Evolutionary conservation across 164 flowering plant genomes (phyloP).

Genomic region (Magnolia kwangsiensis): DNA sequence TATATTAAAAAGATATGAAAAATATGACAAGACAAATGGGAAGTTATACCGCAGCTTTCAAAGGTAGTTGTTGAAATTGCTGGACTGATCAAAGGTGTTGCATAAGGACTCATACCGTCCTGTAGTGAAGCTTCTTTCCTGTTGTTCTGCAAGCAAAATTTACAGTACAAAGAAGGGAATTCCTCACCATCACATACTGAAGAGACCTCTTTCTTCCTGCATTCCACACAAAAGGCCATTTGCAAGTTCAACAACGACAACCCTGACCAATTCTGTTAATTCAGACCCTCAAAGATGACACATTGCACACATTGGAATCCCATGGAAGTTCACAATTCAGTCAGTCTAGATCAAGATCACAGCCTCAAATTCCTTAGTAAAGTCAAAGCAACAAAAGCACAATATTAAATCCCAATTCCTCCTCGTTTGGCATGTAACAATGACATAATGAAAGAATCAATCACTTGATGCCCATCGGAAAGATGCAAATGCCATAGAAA

Average conservation of each 20-base stretch:
- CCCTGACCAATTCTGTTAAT: constrained; percentile 13
- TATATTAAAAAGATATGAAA: background rate
- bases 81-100: constrained; percentile 42
- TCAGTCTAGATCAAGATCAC: background rate
- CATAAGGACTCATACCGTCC: constrained; percentile 25
- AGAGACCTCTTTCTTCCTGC: constrained; percentile 8
- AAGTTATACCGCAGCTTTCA: constrained; percentile 45
- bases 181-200: constrained; percentile 17
- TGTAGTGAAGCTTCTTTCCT: constrained; percentile 18
- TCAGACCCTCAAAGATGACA: constrained; percentile 37
- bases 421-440: background rate
- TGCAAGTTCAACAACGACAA: background rate
- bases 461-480: background rate
- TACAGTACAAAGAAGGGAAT: constrained; percentile 20
- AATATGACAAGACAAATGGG: constrained; percentile 1
- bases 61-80: constrained; percentile 46
- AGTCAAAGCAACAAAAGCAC: background rate
- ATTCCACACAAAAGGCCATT: background rate
- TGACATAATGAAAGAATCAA: background rate
- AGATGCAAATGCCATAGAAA: background rate
- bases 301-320: constrained; percentile 34
- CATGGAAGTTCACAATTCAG: background rate
- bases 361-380: constrained; percentile 6
- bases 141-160: constrained; percentile 33
- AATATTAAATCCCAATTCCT: background rate